phyloP scores from a whole-genome alignment of 805 yeast species.

The Nakazawaea populi region DNA sequence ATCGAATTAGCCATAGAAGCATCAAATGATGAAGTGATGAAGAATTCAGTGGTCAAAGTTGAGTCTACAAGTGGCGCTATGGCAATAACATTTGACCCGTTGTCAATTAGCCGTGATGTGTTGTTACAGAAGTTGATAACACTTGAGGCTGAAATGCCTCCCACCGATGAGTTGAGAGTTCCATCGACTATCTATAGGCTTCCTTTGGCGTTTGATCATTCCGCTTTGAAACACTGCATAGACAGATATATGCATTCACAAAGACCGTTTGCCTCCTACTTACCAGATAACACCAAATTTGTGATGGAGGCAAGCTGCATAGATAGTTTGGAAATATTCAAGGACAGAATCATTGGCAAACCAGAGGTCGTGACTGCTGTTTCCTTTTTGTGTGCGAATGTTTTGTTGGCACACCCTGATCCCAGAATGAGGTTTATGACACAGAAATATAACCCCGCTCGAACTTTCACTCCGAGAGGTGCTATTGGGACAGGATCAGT shows the following conservation, averaged over 20 bases:
- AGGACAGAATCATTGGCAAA: conserved; percentile 16
- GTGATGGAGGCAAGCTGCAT: conserved; percentile 23
- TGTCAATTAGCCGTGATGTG: conserved; percentile 11
- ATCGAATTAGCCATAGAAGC: conserved; percentile 14
- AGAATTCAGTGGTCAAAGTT: conserved; percentile 11
- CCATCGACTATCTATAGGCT: conserved; percentile 21
- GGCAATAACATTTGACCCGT: conserved; percentile 19
- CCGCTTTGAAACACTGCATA: conserved; percentile 19
- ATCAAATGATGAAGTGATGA: conserved; percentile 6
- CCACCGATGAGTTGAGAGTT: conserved; percentile 19
- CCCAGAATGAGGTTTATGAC: conserved; percentile 23
- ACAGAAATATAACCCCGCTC: conserved; percentile 24
- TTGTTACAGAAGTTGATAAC: conserved; percentile 14
- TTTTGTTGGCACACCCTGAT: conserved; percentile 23
- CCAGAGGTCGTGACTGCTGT: conserved; percentile 23
- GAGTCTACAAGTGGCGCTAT: conserved; percentile 22
- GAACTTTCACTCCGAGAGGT: conserved; percentile 27
- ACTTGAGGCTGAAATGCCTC: conserved; percentile 20
- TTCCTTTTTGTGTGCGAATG: conserved; percentile 25
- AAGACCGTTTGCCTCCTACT: conserved; percentile 26
- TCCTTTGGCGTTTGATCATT: conserved; percentile 22
- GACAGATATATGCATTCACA: conserved; percentile 22
- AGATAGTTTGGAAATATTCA: conserved; percentile 19
- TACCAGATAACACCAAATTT: conserved; percentile 22
- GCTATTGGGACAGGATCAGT: conserved; percentile 25